These are phyloP conservation scores for Fusarium tupiense DNA, from an alignment of 2,329 filamentous ascomycete genomes.

Conservation along the genomic window DNA sequence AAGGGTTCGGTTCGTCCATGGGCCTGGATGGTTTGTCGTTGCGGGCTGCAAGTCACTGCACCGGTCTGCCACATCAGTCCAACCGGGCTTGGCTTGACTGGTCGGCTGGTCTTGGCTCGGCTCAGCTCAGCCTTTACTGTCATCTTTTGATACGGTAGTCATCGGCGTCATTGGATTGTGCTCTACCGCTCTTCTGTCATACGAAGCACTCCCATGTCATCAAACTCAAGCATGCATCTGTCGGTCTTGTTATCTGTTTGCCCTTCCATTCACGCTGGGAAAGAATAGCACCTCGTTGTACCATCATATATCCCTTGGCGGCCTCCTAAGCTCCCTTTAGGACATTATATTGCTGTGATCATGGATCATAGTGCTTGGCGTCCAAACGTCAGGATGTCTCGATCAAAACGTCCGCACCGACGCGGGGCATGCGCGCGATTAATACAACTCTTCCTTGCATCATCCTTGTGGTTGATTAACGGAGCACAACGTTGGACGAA, in stretches of 20 bases:
- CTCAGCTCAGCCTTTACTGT: conserved; percentile 22
- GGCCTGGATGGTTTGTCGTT: not conserved
- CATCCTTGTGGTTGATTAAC: conserved; percentile 28
- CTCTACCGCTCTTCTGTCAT: conserved; percentile 15
- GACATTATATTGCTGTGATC: conserved; percentile 5
- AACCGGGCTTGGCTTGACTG: conserved; percentile 21
- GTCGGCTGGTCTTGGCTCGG: conserved; percentile 3
- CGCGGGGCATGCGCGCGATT: conserved; percentile 29
- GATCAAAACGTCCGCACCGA: conserved; percentile 28
- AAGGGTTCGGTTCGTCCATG: conserved; percentile 24
- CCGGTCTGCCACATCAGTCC: conserved; percentile 24
- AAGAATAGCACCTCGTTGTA: not conserved
- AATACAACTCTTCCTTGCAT: conserved; percentile 31
- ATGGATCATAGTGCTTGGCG: conserved; percentile 26
- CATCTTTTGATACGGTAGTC: conserved; percentile 27
- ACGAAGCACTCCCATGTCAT: not conserved
- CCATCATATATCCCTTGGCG: not conserved
- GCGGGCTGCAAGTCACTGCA: conserved; percentile 10
- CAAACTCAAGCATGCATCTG: conserved; percentile 15
- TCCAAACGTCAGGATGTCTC: conserved; percentile 12
- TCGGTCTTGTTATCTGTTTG: conserved; percentile 16
- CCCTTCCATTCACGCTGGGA: not conserved
- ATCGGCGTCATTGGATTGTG: conserved; percentile 15
- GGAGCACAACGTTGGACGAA: conserved; percentile 16
- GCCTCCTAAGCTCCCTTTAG: conserved; percentile 1